Percentiles rank a stretch among this genome's conserved stretches.
These are phyloP conservation scores for Tricholoma sp. DNA, from an alignment of 768 basidiomycete genomes.

Conservation along the genomic window DNA sequence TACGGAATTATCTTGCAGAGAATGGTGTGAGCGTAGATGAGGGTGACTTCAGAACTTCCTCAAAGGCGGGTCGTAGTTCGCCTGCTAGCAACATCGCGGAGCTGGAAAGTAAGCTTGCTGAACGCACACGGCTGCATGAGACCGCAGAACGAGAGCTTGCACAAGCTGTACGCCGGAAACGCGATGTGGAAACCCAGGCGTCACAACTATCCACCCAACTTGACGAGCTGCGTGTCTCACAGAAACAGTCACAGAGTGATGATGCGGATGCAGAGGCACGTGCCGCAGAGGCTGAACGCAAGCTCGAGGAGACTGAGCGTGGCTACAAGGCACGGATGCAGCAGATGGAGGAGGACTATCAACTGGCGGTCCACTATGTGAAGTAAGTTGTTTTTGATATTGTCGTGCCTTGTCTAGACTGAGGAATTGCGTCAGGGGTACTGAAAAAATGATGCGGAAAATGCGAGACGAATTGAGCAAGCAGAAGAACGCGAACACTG, in stretches of 20 bases:
- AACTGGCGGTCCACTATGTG: slow-evolving; percentile 94
- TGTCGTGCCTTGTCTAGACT: slow-evolving; percentile 8
- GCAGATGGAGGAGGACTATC: slow-evolving; percentile 93
- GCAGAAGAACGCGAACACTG: slow-evolving; percentile 77
- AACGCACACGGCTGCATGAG: slow-evolving; percentile 68
- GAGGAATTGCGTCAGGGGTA: slow-evolving; percentile 56
- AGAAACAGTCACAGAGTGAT: slow-evolving; percentile 38
- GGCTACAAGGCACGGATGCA: slow-evolving; percentile 75
- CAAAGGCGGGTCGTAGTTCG: slow-evolving; percentile 31
- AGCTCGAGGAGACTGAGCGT: slow-evolving; percentile 73
- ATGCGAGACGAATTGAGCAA: slow-evolving; percentile 95
- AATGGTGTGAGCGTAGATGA: slow-evolving; percentile 80
- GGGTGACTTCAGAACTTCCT: slow-evolving; percentile 49
- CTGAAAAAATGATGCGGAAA: slow-evolving; percentile 95
- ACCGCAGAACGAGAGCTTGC: slow-evolving; percentile 73
- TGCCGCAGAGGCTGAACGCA: slow-evolving; percentile 67
- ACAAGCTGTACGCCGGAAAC: slow-evolving; percentile 57
- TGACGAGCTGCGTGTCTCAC: slow-evolving; percentile 56
- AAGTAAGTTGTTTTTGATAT: slow-evolving; percentile 54
- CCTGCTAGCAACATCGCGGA: slow-evolving; percentile 53
- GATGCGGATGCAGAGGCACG: slow-evolving; percentile 29
- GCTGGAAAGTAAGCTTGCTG: slow-evolving; percentile 73
- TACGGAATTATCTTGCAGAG: slow-evolving; percentile 85
- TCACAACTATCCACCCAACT: slow-evolving; percentile 60
- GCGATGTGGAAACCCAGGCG: slow-evolving; percentile 71